phyloP scores from a whole-genome alignment of 257 asterid species.

The Mitragyna speciosa region DNA sequence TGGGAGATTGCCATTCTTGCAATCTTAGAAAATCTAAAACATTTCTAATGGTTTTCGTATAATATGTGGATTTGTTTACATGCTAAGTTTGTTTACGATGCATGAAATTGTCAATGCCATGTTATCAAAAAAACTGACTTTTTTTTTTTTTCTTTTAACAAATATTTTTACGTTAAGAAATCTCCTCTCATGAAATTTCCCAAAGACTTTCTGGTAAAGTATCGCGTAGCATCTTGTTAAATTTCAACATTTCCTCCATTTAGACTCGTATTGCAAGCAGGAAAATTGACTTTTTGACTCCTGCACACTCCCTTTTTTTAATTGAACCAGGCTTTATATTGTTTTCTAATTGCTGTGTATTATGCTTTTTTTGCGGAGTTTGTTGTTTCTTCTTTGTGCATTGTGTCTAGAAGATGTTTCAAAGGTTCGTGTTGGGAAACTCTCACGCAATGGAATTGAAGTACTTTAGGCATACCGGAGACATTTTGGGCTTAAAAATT shows the following conservation, averaged over 20 bases:
- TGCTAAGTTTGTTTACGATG: neutral
- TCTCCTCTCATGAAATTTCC: neutral
- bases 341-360: neutral
- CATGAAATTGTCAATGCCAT: neutral
- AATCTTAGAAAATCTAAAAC: neutral
- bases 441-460: constrained; percentile 70
- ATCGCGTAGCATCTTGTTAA: no score
- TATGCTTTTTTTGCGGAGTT: constrained; percentile 50
- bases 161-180: neutral
- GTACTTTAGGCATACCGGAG: constrained; percentile 67
- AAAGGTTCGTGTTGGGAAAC: constrained; percentile 88
- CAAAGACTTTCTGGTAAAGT: neutral
- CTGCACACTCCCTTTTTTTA: neutral
- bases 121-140: neutral
- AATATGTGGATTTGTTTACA: neutral
- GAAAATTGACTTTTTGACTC: neutral
- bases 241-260: neutral
- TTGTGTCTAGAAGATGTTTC: constrained; percentile 83
- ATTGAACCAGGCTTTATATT: neutral
- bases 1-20: neutral
- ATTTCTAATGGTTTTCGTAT: neutral
- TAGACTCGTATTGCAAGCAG: neutral
- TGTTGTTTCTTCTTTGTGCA: constrained; percentile 88
- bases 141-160: neutral
- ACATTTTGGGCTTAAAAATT: constrained; percentile 75